These are phyloP conservation scores for Suhomyces bokatorum DNA, from an alignment of 1,139 yeast genomes.

Conservation along the genomic window DNA sequence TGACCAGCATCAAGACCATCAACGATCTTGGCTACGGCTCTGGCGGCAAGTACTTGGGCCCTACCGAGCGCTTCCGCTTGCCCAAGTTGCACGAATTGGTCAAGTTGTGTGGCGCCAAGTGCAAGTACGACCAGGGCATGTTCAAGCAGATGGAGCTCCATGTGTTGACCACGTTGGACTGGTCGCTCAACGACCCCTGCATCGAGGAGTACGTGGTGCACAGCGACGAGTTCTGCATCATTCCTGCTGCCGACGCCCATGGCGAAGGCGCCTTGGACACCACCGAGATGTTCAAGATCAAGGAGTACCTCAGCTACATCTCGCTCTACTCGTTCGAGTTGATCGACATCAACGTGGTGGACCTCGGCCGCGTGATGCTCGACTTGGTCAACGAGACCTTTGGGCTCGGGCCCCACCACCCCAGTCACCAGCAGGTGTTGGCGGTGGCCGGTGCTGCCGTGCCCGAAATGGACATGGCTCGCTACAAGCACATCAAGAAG, in stretches of 20 bases:
- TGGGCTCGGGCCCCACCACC: slow-evolving; percentile 22
- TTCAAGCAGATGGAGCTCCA: slow-evolving; percentile 56
- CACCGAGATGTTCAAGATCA: slow-evolving; percentile 38
- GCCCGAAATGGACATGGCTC: slow-evolving; percentile 20
- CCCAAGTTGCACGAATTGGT: slow-evolving; percentile 65
- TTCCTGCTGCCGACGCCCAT: slow-evolving; percentile 8
- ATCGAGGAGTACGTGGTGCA: slow-evolving; percentile 51
- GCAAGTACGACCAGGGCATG: slow-evolving; percentile 62
- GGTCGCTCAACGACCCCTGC: slow-evolving; percentile 61
- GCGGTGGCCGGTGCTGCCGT: slow-evolving; percentile 4
- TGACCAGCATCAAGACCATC: slow-evolving; percentile 35
- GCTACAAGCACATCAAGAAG: slow-evolving; percentile 34
- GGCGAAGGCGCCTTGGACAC: slow-evolving; percentile 1
- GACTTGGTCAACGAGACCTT: slow-evolving; percentile 40
- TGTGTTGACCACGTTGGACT: slow-evolving; percentile 57
- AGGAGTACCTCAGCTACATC: slow-evolving; percentile 39
- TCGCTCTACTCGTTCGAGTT: slow-evolving; percentile 40
- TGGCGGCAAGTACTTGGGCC: slow-evolving; percentile 65
- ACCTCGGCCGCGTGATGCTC: slow-evolving; percentile 35
- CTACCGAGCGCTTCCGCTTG: slow-evolving; percentile 64
- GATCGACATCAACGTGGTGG: slow-evolving; percentile 34
- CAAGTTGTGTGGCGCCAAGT: slow-evolving; percentile 58
- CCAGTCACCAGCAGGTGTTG: slow-evolving; percentile 23
- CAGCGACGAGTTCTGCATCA: slow-evolving; percentile 34
- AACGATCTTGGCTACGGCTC: slow-evolving; percentile 47